Percentiles rank a stretch among this genome's conserved stretches.
Evolutionary conservation across 306 rosid species (phyloP).

Genomic region (Biancaea sappan): DNA sequence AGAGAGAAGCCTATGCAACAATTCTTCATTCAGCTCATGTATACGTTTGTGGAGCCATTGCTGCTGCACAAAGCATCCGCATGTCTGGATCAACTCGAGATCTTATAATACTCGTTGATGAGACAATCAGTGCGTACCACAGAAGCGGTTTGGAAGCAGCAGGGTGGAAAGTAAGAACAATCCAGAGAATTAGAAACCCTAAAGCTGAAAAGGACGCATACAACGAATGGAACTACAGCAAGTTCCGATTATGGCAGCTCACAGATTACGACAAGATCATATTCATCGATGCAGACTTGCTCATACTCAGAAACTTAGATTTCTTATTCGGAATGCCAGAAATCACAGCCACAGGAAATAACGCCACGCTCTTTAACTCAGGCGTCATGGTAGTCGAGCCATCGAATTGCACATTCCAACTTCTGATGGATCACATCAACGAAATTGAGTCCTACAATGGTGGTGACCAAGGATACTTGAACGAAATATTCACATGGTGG

Average conservation of each 20-base stretch:
- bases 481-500: slow-evolving; percentile 95
- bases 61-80: slow-evolving; percentile 91
- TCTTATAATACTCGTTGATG: slow-evolving; percentile 88
- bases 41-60: slow-evolving; percentile 93
- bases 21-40: slow-evolving; percentile 93
- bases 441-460: slow-evolving; percentile 93
- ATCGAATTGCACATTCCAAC: slow-evolving; percentile 86
- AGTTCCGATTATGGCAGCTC: slow-evolving; percentile 88
- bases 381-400: slow-evolving; percentile 96
- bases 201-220: slow-evolving; percentile 96
- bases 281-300: slow-evolving; percentile 90
- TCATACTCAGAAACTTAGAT: slow-evolving; percentile 79
- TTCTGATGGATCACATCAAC: slow-evolving; percentile 76
- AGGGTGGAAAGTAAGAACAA: slow-evolving; percentile 89
- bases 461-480: slow-evolving; percentile 93
- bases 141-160: slow-evolving; percentile 89
- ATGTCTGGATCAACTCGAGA: slow-evolving; percentile 88
- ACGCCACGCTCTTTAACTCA: slow-evolving; percentile 87
- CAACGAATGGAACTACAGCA: slow-evolving; percentile 98
- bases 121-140: slow-evolving; percentile 76
- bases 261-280: slow-evolving; percentile 93
- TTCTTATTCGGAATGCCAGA: slow-evolving; percentile 89
- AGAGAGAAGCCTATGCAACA: slow-evolving; percentile 89
- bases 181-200: slow-evolving; percentile 86
- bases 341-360: slow-evolving; percentile 88